Percentiles rank a stretch among this genome's conserved stretches.
phyloP scores from a whole-genome alignment of 2,329 filamentous ascomycete genomes.

The Verticillium nubilum region DNA sequence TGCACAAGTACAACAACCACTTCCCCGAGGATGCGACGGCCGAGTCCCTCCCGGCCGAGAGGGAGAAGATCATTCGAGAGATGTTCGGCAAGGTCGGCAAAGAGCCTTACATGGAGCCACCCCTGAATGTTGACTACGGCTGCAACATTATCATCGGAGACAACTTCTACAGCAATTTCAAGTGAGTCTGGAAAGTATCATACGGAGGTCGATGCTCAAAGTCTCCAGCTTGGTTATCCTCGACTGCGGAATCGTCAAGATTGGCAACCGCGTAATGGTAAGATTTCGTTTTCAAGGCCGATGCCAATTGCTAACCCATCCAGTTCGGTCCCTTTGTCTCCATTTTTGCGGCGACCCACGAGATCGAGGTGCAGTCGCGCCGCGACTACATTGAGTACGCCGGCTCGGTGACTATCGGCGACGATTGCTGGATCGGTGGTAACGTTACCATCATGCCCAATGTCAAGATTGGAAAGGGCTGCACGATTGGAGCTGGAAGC shows the following conservation, averaged over 20 bases:
- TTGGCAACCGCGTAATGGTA: constrained; percentile 61
- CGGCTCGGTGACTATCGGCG: constrained; percentile 38
- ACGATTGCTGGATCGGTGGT: constrained; percentile 52
- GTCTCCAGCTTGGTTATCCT: constrained; percentile 51
- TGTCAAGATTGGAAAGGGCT: constrained; percentile 46
- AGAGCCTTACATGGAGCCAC: constrained; percentile 54
- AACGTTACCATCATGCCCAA: constrained; percentile 44
- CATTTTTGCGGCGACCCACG: constrained; percentile 68
- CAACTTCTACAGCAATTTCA: constrained; percentile 59
- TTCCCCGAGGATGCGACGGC: constrained; percentile 42
- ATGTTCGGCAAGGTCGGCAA: constrained; percentile 45
- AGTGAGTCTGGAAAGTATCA: constrained; percentile 18
- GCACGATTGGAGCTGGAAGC: constrained; percentile 43
- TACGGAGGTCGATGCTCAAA: neutral
- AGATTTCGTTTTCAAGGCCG: constrained; percentile 64
- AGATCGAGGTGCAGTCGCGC: constrained; percentile 51
- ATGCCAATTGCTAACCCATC: constrained; percentile 65
- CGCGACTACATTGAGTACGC: constrained; percentile 43
- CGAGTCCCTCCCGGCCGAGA: constrained; percentile 29
- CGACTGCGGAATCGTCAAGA: constrained; percentile 65
- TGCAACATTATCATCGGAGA: constrained; percentile 58
- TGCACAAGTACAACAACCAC: constrained; percentile 53
- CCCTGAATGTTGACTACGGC: constrained; percentile 59
- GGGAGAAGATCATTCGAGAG: constrained; percentile 40
- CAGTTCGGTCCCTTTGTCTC: constrained; percentile 62